A percentile compares a stretch with the other conserved stretches of the same genome.
Evolutionary conservation across 164 flowering plant species (phyloP).

Genomic region (Vitis cinerea): DNA sequence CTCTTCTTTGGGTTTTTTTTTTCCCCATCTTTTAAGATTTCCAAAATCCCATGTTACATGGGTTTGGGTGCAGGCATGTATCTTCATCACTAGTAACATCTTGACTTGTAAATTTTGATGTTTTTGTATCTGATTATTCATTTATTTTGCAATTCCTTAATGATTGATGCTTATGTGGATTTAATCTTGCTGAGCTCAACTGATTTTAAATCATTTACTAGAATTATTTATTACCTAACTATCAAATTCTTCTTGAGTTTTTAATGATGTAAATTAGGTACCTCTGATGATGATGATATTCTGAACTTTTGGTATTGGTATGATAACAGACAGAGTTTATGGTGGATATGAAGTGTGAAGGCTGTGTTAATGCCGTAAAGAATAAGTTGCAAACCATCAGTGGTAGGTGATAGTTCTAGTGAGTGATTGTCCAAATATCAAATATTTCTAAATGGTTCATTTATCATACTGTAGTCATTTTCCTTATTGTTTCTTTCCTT

Average conservation of each 20-base stretch:
- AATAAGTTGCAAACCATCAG: slow-evolving; percentile 60
- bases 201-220: background rate
- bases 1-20: too few species aligned
- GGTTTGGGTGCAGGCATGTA: too few species aligned
- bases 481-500: background rate
- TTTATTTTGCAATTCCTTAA: too few species aligned
- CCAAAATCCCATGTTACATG: too few species aligned
- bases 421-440: too few species aligned
- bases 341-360: slow-evolving; percentile 96
- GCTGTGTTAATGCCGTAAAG: slow-evolving; percentile 83
- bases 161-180: background rate
- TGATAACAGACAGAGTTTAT: slow-evolving; percentile 77
- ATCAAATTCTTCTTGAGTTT: background rate
- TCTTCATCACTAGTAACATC: too few species aligned
- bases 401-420: slow-evolving; percentile 38
- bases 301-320: slow-evolving; percentile 13
- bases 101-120: too few species aligned
- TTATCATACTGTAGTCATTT: background rate
- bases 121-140: too few species aligned
- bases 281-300: background rate
- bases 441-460: background rate
- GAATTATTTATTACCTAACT: background rate
- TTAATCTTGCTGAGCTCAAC: background rate
- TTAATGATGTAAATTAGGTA: background rate
- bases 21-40: too few species aligned